A percentile compares a stretch with the other conserved stretches of the same genome.
Conservation (phyloP, 2,329 filamentous ascomycete genomes). For the Pestalotiopsis sp. region DNA sequence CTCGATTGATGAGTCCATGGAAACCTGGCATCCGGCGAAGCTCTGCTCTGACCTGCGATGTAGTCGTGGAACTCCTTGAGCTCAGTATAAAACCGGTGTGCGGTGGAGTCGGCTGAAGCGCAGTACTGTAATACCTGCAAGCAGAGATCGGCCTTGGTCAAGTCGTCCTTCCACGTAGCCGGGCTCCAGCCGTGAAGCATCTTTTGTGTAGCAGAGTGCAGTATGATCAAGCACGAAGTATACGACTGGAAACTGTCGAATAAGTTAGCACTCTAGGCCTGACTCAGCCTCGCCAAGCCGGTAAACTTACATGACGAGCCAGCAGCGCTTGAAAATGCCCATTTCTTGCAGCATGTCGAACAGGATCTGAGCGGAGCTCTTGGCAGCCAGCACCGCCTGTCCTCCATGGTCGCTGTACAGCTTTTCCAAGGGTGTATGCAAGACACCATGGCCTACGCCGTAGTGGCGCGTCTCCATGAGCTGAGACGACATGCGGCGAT, state of each 20-base stretch:
- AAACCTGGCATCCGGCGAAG: background rate
- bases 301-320: constrained; percentile 33
- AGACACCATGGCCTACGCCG: background rate
- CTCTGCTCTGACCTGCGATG: background rate
- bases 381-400: constrained; percentile 29
- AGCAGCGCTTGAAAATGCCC: constrained; percentile 27
- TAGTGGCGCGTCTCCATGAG: constrained; percentile 15
- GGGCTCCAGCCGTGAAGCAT: constrained; percentile 28
- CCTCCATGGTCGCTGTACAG: constrained; percentile 19
- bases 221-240: constrained; percentile 30
- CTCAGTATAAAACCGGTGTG: background rate
- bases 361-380: constrained; percentile 28
- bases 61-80: background rate
- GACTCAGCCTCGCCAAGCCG: background rate
- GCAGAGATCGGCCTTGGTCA: constrained; percentile 28
- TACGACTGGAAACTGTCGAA: constrained; percentile 32
- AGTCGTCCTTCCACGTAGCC: constrained; percentile 27
- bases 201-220: constrained; percentile 33
- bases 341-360: constrained; percentile 23
- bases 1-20: background rate
- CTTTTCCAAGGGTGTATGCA: constrained; percentile 7
- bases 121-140: constrained; percentile 21
- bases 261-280: background rate
- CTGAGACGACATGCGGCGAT: constrained; percentile 33
- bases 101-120: constrained; percentile 12